These are phyloP conservation scores for Skeletonema tropicum DNA, from an alignment of 108 stramenopile species.

Conservation along the genomic window DNA sequence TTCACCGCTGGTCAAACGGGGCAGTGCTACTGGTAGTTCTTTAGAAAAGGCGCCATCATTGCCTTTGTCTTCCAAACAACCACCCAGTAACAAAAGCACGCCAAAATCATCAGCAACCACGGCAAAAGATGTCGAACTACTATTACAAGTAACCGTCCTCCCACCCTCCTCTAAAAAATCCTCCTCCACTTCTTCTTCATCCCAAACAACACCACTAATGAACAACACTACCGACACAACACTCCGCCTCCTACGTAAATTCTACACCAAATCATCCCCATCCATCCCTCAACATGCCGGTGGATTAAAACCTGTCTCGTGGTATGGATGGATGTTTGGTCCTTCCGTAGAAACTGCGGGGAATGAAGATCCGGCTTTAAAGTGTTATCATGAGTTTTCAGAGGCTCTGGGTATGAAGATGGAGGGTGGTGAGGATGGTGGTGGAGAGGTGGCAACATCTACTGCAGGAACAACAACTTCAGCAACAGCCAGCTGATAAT, in stretches of 20 bases:
- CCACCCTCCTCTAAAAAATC: neutral
- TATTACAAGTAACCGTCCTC: constrained; percentile 1
- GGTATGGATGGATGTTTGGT: constrained; percentile 60
- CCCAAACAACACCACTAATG: too few species aligned
- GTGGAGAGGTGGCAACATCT: too few species aligned
- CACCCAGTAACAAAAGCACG: neutral
- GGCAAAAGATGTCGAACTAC: neutral
- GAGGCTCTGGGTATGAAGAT: constrained; percentile 23
- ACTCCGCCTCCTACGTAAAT: constrained; percentile 74
- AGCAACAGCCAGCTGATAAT: too few species aligned
- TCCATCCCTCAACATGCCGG: constrained; percentile 59
- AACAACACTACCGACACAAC: constrained; percentile 53
- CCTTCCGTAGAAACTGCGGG: neutral
- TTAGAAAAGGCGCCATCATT: neutral
- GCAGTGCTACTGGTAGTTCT: neutral
- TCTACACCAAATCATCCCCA: constrained; percentile 63
- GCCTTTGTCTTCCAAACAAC: neutral
- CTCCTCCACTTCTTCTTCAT: too few species aligned
- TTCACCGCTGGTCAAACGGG: neutral
- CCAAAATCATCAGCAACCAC: constrained; percentile 3
- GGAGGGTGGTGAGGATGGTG: neutral
- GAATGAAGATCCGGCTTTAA: constrained; percentile 49
- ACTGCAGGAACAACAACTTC: too few species aligned
- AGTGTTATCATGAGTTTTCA: constrained; percentile 56
- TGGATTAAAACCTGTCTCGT: constrained; percentile 49